Evolutionary conservation across 768 basidiomycete genomes (phyloP), one percentile per base, ranked within the genome.

Genomic region (Kwoniella bestiolae): DNA sequence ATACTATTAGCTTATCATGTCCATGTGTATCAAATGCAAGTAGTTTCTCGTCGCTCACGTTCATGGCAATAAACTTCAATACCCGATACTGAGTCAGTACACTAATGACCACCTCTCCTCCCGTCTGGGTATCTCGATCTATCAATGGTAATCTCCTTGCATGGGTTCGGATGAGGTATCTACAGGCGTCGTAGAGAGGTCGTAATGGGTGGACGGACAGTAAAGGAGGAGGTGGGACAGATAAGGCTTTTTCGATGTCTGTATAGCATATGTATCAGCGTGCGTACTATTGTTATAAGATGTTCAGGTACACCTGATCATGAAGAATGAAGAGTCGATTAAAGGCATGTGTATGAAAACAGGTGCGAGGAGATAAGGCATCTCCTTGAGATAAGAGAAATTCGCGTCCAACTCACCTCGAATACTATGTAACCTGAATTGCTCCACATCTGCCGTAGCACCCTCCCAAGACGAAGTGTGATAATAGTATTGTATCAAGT

Each of bases 401-500:
- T n/a, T n/a, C n/a, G n/a, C n/a, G n/a, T n/a, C n/a, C n/a, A n/a
- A n/a, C 86, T 41, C 76, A 92, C 95, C 93, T 87, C 96, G 84
- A 65, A 99, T 83, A 53, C 88, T 88, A 78, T 94, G 91, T 31
- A 99, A 84, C 32, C 91, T 86, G 79, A 99, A 92, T 0, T 87
- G 90, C 79, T 98, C 95, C 3, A 98, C 95, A 73, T 98, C 94
- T 11, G 89, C 86, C 0, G 89, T 87, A 5, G 93, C 94, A 57
- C 87, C 88, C 73, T 93, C 93, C 80, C 88, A 90, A 32, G 90
- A 88, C 2, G 86, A 83, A 12, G 90, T 91, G 51, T 89, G 88
- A 82, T 97, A 96, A 82, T 97, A 99, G 83, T 94, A 96, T 76
- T 99, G 96, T 70, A 99, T 98, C 70, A 99, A 88, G 80, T 99